These are phyloP conservation scores for Quercus alba DNA, from an alignment of 306 rosid species.

Conservation along the genomic window DNA sequence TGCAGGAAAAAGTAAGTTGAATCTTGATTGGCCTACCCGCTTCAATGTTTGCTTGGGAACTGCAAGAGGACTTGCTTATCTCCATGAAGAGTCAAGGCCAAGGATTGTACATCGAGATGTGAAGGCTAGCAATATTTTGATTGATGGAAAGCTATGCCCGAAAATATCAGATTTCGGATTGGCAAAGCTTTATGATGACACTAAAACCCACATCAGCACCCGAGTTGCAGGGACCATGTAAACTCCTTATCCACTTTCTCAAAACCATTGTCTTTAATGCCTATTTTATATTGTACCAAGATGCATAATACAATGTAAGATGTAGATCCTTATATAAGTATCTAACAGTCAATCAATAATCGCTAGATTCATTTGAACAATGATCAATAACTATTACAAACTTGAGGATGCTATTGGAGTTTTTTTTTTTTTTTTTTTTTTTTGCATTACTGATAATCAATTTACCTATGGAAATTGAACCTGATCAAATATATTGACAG, in stretches of 20 bases:
- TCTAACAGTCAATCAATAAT: no score
- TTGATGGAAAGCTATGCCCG: conserved; percentile 54
- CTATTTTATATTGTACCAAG: no score
- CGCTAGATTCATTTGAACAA: no score
- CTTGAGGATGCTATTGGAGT: no score
- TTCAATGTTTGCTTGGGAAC: conserved; percentile 60
- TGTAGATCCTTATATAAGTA: no score
- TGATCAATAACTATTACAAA: no score
- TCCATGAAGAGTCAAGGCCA: conserved; percentile 65
- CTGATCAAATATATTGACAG: no score
- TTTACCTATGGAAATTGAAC: no score
- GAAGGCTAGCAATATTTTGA: conserved; percentile 75
- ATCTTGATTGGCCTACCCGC: conserved; percentile 62
- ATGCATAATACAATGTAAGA: no score
- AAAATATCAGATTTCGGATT: conserved; percentile 84
- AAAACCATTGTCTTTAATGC: no score
- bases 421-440: no score
- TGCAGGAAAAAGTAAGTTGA: conserved; percentile 41
- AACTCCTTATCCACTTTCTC: neutral
- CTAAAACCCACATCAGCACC: conserved; percentile 68
- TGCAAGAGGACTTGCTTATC: conserved; percentile 74
- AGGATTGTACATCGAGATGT: conserved; percentile 85
- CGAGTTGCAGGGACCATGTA: conserved; percentile 80
- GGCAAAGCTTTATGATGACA: conserved; percentile 77
- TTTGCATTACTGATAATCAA: no score